Conservation (phyloP, 1,284 basidiomycete species). For the Inonotus obliquus region DNA sequence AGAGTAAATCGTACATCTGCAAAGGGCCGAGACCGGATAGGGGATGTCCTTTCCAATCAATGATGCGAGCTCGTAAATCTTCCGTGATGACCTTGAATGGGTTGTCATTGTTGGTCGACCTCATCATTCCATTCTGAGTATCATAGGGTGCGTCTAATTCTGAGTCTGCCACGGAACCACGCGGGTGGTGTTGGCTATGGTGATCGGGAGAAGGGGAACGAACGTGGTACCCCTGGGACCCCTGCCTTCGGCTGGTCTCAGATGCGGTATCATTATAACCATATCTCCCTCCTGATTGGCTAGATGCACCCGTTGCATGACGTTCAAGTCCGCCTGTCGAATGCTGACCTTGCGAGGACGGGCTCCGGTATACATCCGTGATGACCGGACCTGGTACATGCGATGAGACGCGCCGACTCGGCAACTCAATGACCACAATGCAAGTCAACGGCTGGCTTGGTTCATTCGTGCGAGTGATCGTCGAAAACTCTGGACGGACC, state of each 20-base stretch:
- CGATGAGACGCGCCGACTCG: constrained; percentile 55
- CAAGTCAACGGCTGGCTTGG: constrained; percentile 80
- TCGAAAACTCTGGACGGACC: constrained; percentile 84
- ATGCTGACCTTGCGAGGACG: constrained; percentile 27
- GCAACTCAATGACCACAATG: constrained; percentile 86
- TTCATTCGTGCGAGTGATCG: constrained; percentile 70
- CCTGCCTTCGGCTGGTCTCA: constrained; percentile 7
- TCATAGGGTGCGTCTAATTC: constrained; percentile 19
- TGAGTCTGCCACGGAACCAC: constrained; percentile 16
- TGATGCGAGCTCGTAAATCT: constrained; percentile 83
- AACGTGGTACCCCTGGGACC: constrained; percentile 7
- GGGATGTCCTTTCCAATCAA: constrained; percentile 93
- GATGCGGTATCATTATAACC: constrained; percentile 14
- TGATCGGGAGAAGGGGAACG: constrained; percentile 18
- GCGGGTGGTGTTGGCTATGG: constrained; percentile 8
- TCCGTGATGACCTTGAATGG: constrained; percentile 79
- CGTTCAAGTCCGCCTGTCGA: constrained; percentile 9
- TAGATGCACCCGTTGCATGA: constrained; percentile 7
- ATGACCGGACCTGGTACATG: constrained; percentile 58
- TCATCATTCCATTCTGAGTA: constrained; percentile 2
- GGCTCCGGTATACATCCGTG: constrained; percentile 34
- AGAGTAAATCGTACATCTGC: constrained; percentile 87
- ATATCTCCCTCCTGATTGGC: constrained; percentile 6
- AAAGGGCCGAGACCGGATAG: constrained; percentile 82
- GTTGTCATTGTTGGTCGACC: constrained; percentile 47